These are phyloP conservation scores for Aureobasidium sp. DNA, from an alignment of 2,329 filamentous ascomycete species.

Conservation along the genomic window DNA sequence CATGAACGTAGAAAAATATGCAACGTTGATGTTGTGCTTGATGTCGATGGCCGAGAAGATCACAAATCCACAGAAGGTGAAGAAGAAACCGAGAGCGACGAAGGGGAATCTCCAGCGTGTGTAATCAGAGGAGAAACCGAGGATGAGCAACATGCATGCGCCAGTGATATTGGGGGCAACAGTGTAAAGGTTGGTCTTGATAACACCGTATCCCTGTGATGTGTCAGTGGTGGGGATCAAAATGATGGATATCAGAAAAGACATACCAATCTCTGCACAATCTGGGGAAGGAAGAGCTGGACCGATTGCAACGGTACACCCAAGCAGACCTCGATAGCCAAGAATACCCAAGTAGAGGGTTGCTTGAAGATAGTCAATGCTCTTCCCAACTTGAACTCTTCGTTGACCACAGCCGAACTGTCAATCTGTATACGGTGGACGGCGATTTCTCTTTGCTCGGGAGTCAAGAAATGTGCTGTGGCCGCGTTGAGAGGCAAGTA, in stretches of 20 bases:
- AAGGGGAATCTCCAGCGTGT: slow-evolving; percentile 76
- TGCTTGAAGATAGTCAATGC: slow-evolving; percentile 60
- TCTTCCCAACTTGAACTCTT: slow-evolving; percentile 59
- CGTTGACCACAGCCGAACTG: slow-evolving; percentile 70
- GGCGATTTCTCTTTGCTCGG: slow-evolving; percentile 73
- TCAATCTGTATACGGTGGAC: slow-evolving; percentile 81
- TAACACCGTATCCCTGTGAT: slow-evolving; percentile 50
- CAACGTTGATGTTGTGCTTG: slow-evolving; percentile 49
- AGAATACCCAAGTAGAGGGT: slow-evolving; percentile 59
- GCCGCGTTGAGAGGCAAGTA: slow-evolving; percentile 73
- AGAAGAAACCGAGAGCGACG: slow-evolving; percentile 75
- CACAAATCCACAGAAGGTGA: slow-evolving; percentile 82
- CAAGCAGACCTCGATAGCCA: slow-evolving; percentile 64
- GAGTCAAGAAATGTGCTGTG: slow-evolving; percentile 70
- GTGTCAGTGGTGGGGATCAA: background rate
- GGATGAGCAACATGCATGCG: slow-evolving; percentile 74
- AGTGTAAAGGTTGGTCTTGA: slow-evolving; percentile 82
- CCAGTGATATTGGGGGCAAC: slow-evolving; percentile 83
- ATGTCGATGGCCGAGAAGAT: slow-evolving; percentile 79
- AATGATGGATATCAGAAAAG: background rate
- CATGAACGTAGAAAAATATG: slow-evolving; percentile 83
- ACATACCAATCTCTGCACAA: slow-evolving; percentile 51
- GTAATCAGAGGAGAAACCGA: slow-evolving; percentile 77
- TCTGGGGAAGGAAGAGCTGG: slow-evolving; percentile 64
- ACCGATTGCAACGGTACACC: slow-evolving; percentile 66